Conservation (phyloP, 352 stramenopile species). For the Peronospora destructor region DNA sequence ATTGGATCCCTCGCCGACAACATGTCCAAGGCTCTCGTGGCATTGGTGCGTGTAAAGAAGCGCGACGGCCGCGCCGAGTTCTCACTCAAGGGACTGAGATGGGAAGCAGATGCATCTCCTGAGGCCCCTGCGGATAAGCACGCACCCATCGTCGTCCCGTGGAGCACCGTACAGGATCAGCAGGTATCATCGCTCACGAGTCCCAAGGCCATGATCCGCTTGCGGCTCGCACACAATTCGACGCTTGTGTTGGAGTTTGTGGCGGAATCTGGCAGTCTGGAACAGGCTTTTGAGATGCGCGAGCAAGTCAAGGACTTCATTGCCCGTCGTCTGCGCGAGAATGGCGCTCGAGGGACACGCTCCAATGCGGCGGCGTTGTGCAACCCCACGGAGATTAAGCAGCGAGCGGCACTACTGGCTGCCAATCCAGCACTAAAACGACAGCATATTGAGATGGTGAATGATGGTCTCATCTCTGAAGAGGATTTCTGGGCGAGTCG, state of each 20-base stretch:
- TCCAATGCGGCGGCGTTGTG: constrained; percentile 49
- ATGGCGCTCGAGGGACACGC: constrained; percentile 30
- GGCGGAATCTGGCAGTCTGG: constrained; percentile 33
- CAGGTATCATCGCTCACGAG: constrained; percentile 70
- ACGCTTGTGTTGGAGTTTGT: constrained; percentile 73
- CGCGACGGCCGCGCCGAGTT: constrained; percentile 61
- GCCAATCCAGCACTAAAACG: constrained; percentile 72
- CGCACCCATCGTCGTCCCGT: constrained; percentile 51
- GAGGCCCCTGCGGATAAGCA: constrained; percentile 13
- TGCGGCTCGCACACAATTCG: constrained; percentile 56
- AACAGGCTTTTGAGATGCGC: constrained; percentile 63
- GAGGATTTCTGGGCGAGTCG: constrained; percentile 84
- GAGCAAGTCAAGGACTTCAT: constrained; percentile 69
- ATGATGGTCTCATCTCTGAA: constrained; percentile 78
- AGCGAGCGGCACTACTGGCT: constrained; percentile 67
- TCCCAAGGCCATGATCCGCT: constrained; percentile 76
- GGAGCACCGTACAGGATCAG: constrained; percentile 69
- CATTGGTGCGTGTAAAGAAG: constrained; percentile 74
- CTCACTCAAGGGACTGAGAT: constrained; percentile 47
- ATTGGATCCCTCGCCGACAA: constrained; percentile 2
- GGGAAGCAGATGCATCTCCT: constrained; percentile 39
- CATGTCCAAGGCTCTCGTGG: constrained; percentile 37
- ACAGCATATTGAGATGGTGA: constrained; percentile 85
- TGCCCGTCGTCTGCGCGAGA: constrained; percentile 41
- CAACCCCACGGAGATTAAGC: constrained; percentile 77